phyloP scores from a whole-genome alignment of 805 yeast species.

The Kodamaea jinghongensis region DNA sequence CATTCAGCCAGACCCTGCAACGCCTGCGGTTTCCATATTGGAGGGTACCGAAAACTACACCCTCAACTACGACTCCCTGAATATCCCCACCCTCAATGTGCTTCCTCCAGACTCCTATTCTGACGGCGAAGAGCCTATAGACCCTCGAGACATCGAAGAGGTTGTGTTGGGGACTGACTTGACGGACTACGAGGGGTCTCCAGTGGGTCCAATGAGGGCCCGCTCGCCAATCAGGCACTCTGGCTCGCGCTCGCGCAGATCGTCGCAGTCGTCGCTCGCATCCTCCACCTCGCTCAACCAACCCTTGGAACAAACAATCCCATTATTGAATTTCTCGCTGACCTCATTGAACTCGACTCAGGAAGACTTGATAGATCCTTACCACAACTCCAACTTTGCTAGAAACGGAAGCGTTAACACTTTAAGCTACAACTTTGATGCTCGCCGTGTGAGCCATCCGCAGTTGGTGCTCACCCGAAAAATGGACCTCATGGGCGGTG shows the following conservation, averaged over 20 bases:
- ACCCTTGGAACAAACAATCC: slow-evolving; percentile 30
- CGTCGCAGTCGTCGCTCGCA: slow-evolving; percentile 18
- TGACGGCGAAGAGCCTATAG: slow-evolving; percentile 1
- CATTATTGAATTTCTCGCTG: slow-evolving; percentile 27
- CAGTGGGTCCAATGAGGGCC: slow-evolving; percentile 8
- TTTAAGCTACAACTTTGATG: slow-evolving; percentile 18
- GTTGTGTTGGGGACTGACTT: slow-evolving; percentile 6
- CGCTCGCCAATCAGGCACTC: slow-evolving; percentile 6
- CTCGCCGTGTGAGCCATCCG: slow-evolving; percentile 17
- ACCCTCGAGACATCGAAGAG: slow-evolving; percentile 5
- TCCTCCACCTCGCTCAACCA: slow-evolving; percentile 17
- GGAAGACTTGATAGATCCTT: slow-evolving; percentile 4
- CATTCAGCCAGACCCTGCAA: no score
- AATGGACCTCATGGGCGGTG: slow-evolving; percentile 23
- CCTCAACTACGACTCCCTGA: no score
- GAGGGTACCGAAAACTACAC: no score
- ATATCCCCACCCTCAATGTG: background rate
- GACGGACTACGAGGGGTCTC: slow-evolving; percentile 9
- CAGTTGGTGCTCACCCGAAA: slow-evolving; percentile 17
- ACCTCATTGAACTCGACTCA: slow-evolving; percentile 16
- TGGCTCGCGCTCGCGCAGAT: slow-evolving; percentile 13
- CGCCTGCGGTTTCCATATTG: no score
- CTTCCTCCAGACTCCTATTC: background rate
- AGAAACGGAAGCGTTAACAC: slow-evolving; percentile 26
- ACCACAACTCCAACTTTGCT: slow-evolving; percentile 2